These are phyloP conservation scores for Nicotiana benthamiana DNA, from an alignment of 257 asterid species.

Conservation along the genomic window DNA sequence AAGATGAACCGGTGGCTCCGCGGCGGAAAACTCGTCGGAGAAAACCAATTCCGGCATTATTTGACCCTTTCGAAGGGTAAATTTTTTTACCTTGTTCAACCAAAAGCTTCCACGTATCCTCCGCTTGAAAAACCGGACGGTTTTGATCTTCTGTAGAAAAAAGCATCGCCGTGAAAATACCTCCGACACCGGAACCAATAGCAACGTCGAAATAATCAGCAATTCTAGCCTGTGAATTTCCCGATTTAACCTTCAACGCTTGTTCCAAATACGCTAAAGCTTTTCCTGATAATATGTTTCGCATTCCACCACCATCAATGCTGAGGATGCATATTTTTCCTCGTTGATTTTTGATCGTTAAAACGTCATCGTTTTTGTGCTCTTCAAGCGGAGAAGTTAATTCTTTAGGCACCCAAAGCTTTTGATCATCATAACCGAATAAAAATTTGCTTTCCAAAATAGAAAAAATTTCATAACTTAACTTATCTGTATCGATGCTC, in stretches of 20 bases:
- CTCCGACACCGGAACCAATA: conserved; percentile 89
- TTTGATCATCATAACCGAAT: conserved; percentile 81
- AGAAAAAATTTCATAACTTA: conserved; percentile 93
- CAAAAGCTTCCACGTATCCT: conserved; percentile 83
- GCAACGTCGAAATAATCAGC: conserved; percentile 95
- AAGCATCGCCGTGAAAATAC: conserved; percentile 85
- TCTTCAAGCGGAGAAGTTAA: conserved; percentile 14
- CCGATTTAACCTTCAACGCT: conserved; percentile 65
- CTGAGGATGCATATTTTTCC: conserved; percentile 79
- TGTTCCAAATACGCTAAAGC: conserved; percentile 74
- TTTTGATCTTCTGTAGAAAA: conserved; percentile 52
- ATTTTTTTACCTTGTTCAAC: conserved; percentile 61
- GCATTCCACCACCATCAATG: conserved; percentile 94
- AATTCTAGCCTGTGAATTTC: conserved; percentile 66
- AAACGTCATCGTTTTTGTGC: conserved; percentile 8
- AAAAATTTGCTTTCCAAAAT: conserved; percentile 84
- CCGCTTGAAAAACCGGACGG: conserved; percentile 70
- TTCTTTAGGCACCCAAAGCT: conserved; percentile 73
- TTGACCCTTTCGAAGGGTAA: conserved; percentile 23
- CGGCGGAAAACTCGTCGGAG: conserved; percentile 43
- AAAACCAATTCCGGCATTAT: conserved; percentile 27
- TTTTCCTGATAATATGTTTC: conserved; percentile 60
- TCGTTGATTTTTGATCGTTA: conserved; percentile 48
- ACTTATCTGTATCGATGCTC: conserved; percentile 74
- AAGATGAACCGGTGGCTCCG: conserved; percentile 18